phyloP scores from a whole-genome alignment of 371 early-diverging fungal species.

The Amoeboaphelidium protococcarum region DNA sequence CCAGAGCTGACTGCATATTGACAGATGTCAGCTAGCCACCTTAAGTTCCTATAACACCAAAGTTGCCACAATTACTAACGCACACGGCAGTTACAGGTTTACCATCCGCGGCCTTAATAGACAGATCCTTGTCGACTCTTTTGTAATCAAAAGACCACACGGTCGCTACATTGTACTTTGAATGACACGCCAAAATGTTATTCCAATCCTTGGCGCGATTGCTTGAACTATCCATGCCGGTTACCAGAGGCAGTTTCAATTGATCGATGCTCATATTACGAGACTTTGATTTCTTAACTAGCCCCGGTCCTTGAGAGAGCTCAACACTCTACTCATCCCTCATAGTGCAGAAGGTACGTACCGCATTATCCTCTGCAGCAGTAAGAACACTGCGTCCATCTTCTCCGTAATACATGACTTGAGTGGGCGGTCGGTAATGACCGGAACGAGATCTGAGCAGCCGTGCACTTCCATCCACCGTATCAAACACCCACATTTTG shows the following conservation, averaged over 20 bases:
- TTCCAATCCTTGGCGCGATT: conserved; percentile 48
- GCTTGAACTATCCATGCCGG: conserved; percentile 19
- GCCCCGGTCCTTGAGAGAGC: conserved; percentile 39
- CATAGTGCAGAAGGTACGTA: conserved; percentile 51
- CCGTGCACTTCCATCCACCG: conserved; percentile 42
- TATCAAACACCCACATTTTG: conserved; percentile 86
- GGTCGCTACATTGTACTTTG: conserved; percentile 33
- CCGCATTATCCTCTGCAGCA: conserved; percentile 50
- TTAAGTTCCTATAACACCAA: conserved; percentile 52
- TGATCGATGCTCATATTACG: conserved; percentile 25
- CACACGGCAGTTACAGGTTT: conserved; percentile 34
- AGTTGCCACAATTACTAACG: conserved; percentile 73
- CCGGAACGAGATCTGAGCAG: conserved; percentile 54
- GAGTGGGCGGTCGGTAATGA: conserved; percentile 55
- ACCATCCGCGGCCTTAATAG: conserved; percentile 30
- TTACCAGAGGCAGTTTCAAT: conserved; percentile 39
- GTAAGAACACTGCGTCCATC: conserved; percentile 41
- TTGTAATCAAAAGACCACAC: conserved; percentile 56
- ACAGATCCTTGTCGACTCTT: conserved; percentile 33
- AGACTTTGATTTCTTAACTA: conserved; percentile 28
- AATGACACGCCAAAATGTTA: conserved; percentile 59
- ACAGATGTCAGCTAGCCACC: conserved; percentile 55
- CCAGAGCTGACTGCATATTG: conserved; percentile 93
- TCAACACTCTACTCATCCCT: conserved; percentile 55
- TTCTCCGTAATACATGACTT: conserved; percentile 38